Base-by-base conservation (phyloP, 2,329 filamentous ascomycete species). In the Grosmannia clavigera region DNA sequence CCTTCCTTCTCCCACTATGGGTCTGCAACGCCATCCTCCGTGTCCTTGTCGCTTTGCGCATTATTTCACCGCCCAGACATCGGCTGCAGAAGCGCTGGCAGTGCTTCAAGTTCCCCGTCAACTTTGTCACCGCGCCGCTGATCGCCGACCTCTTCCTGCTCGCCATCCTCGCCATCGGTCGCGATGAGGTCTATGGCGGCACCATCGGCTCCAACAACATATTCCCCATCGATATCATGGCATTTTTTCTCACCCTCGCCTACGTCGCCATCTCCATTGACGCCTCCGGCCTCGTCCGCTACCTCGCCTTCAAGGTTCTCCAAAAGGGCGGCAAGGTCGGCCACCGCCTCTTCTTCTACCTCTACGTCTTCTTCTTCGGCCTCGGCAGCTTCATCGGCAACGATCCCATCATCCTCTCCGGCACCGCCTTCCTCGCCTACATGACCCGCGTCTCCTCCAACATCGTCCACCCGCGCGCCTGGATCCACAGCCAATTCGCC, bases 181-280 rank as follows among this genome's bases (percentile, higher is more conserved):
- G 78, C 27, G 64, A 78, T 60, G 87, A 90, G 70, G 84, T 90
- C 0, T 75, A 80, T n/a, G 86, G 82, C 66, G 87, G 86, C 2
- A 88, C 83, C 0, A 70, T 87, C 9, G 86, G 86, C 0, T 76
- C 83, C 1, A 74, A 87, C 65, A 75, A 83, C 66, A 90, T 90
- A 65, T 76, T 76, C 2, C 86, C 86, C 0, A 78, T 87, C 64
- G 85, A 90, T 62, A 88, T 89, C 62, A 88, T 90, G 84, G 72
- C 77, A 19, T 90, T 90, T 72, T 90, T 90, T 72, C 75, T 90
- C 52, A 87, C 85, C 0, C 69, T 88, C 52, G 86, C 87, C 3
- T 90, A 90, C 66, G 88, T 90, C 61, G 86, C 87, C 55, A 88
- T 90, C 54, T 89, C 86, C 0, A 87, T 90, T 61, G 87, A 90